Base-by-base conservation (phyloP, 2,329 filamentous ascomycete species). In the Colletotrichum sp. region DNA sequence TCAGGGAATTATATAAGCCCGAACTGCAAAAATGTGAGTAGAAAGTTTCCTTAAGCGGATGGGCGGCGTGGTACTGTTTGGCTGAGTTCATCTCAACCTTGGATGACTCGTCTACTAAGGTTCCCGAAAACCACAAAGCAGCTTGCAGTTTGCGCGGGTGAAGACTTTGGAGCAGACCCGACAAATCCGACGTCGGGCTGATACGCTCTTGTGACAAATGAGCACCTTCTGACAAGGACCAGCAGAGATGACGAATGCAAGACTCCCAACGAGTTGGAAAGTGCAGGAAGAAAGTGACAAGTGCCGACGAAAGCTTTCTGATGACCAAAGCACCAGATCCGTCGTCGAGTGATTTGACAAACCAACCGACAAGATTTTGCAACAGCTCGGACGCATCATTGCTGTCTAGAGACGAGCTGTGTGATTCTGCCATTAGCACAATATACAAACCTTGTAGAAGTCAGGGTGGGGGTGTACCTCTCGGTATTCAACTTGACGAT, bases 401-500 rank as follows among this genome's bases (percentile, higher is more conserved):
- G 56, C 91, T 88, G 65, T 88, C 87, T 55, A 95, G 84, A 18
- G 88, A 87, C 71, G 85, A 83, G 79, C 87, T 90, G 12, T n/a
- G 13, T 34, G 18, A 21, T 32, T 21, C 12, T 62, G 28, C 13
- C 21, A 34, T 62, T 9, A 62, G 58, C 28, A 52, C 10, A 52
- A 13, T 21, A 21, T 3, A 36, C 30, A 34, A 9, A 16, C 30
- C 13, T 36, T 36, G 6, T 12, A 13, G n/a, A 34, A 21, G 30
- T 21, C 12, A 10, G 8, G 32, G 70, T 34, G 43, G 48, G 15
- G n/a, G 34, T 15, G 80, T 88, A 77, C 94, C 93, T 95, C 82
- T 97, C 95, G n/a, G 93, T 94, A 82, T 98, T 98, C 74, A 98
- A 91, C 85, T 98, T 99, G 80, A 98, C 92, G 66, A 95, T 97